Evolutionary conservation across 495 filamentous ascomycete species (phyloP), one percentile per base, ranked within the genome.

Genomic region (Penicillium odoratum): DNA sequence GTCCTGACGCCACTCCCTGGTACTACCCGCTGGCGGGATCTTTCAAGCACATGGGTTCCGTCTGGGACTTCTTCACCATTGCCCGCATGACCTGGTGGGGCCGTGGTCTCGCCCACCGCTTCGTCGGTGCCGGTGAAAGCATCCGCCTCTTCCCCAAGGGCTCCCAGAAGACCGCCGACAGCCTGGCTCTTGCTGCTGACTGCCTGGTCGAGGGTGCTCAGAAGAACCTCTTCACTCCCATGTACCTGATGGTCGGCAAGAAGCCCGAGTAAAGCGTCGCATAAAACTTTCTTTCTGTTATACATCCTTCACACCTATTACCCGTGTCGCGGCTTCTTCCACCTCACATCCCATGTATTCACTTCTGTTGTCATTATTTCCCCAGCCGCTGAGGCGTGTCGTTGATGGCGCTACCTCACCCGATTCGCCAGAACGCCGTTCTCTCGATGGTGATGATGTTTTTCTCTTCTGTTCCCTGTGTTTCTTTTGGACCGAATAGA

Each of bases 191-290:
- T 56, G 94, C 90, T 18, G 94, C 84, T 26, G 95, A 98, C 71
- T 89, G 85, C 59, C 80, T 98, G 52, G 94, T 97, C 7, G 91
- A 88, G 46, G 94, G 94, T 75, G 94, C 85, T 38, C 87, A 89
- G 81, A 84, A 91, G 82, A 90, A 96, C 69, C 82, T 98, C 16
- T 98, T 98, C 78, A 98, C 94, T 0, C 94, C 94, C 38, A 98
- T 98, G 94, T 98, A 97, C 79, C 78, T 98, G 71, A 97, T 98
- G 94, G 86, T 98, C 55, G 94, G 84, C 38, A 85, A 92, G 76
- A 98, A 98, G 80, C 91, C 93, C 46, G 71, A 77, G 71, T 79
- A 77, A 70, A 28, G 28, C 54, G 18, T 31, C n/a, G n/a, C 52
- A 46, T 18, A 51, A 58, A 48, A 38, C 28, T 36, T 50, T 25